Evolutionary conservation across 108 stramenopile genomes (phyloP).

Genomic region (Schizochytrium sp.): DNA sequence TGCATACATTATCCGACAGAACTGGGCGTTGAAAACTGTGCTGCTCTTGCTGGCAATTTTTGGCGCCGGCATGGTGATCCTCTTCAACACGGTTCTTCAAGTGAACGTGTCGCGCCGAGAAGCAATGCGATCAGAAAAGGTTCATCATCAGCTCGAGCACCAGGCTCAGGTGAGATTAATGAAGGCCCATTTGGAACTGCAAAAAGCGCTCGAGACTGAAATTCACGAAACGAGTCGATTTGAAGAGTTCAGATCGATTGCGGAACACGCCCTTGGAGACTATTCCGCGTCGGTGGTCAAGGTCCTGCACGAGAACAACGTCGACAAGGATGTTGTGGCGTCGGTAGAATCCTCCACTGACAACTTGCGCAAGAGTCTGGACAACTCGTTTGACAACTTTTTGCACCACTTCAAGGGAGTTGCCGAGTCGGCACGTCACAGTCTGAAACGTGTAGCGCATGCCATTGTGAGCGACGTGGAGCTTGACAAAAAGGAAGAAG

Average conservation of each 20-base stretch:
- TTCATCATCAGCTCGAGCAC: slow-evolving; percentile 1
- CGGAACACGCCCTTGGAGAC: neutral
- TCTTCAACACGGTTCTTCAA: slow-evolving; percentile 1
- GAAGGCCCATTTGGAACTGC: neutral
- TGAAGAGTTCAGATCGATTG: neutral
- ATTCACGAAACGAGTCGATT: neutral
- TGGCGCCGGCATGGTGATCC: neutral
- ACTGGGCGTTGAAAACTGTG: slow-evolving; percentile 2
- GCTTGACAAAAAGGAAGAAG: neutral
- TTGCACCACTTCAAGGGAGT: slow-evolving; percentile 11
- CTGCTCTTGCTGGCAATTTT: neutral
- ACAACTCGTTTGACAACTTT: neutral
- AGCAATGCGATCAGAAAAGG: neutral
- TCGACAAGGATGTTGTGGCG: neutral
- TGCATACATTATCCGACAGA: neutral
- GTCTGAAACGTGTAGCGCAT: neutral
- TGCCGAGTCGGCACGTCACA: neutral
- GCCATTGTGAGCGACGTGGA: slow-evolving; percentile 15
- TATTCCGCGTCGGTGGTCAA: neutral
- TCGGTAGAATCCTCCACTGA: neutral
- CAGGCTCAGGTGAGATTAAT: neutral
- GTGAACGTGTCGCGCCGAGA: neutral
- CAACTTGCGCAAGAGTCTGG: neutral
- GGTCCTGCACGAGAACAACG: neutral
- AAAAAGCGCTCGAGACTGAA: neutral